Evolutionary conservation across 1,284 basidiomycete species (phyloP).

Genomic region (Apiotrichum akiyoshidainum): DNA sequence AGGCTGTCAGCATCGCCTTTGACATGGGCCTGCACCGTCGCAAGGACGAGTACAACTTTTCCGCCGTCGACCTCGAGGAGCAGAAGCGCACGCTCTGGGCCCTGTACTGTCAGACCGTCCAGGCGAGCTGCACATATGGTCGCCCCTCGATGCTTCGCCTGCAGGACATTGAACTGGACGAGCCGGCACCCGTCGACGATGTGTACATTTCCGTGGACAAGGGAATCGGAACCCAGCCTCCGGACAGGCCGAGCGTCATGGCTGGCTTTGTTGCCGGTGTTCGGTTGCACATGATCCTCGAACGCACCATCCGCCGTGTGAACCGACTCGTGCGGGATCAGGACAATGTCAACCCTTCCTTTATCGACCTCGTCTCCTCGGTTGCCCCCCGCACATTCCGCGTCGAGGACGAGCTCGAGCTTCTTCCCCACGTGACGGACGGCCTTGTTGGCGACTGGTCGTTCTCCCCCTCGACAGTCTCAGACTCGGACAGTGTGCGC

Average conservation of each 20-base stretch:
- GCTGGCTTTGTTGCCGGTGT: conserved; percentile 34
- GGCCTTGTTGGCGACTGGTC: conserved; percentile 36
- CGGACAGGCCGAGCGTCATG: conserved; percentile 33
- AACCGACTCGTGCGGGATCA: conserved; percentile 21
- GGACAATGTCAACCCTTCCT: conserved; percentile 14
- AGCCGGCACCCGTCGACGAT: conserved; percentile 35
- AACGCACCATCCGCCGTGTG: conserved; percentile 29
- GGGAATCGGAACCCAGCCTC: conserved; percentile 32
- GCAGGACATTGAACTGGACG: conserved; percentile 30
- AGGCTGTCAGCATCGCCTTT: conserved; percentile 32
- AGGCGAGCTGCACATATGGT: conserved; percentile 36
- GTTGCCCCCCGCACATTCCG: conserved; percentile 14
- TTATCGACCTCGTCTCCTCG: conserved; percentile 23
- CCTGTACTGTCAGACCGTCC: conserved; percentile 34
- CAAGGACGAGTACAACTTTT: conserved; percentile 32
- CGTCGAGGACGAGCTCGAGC: conserved; percentile 27
- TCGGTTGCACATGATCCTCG: conserved; percentile 36
- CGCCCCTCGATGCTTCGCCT: conserved; percentile 31
- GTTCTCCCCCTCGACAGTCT: conserved; percentile 29
- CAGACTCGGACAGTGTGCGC: conserved; percentile 33
- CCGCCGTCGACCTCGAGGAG: conserved; percentile 33
- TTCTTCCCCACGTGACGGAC: conserved; percentile 29
- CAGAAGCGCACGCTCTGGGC: conserved; percentile 38
- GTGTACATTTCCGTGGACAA: conserved; percentile 29
- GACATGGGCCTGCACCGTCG: conserved; percentile 36